phyloP scores from a whole-genome alignment of 2,329 filamentous ascomycete genomes.

The Pseudogymnoascus pannorum region DNA sequence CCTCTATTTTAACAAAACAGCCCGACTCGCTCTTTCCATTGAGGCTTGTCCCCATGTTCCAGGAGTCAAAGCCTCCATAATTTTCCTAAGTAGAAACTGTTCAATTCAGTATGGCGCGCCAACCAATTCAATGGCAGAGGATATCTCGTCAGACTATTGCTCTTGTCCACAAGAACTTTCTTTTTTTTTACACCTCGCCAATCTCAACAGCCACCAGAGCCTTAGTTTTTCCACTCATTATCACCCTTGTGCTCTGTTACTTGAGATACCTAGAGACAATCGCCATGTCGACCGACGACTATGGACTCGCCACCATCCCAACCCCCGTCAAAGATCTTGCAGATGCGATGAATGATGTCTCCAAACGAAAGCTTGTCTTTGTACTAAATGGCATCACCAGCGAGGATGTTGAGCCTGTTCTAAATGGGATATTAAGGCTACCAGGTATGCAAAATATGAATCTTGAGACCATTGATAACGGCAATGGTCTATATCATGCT shows the following conservation, averaged over 20 bases:
- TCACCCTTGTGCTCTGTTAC: constrained; percentile 20
- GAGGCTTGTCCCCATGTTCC: neutral
- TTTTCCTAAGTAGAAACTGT: neutral
- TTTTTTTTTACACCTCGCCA: constrained; percentile 21
- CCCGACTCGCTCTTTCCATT: neutral
- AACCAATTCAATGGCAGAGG: constrained; percentile 13
- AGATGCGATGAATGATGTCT: constrained; percentile 15
- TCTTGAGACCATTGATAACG: constrained; percentile 13
- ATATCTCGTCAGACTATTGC: constrained; percentile 22
- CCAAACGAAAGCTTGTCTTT: constrained; percentile 19
- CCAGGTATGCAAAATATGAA: constrained; percentile 15
- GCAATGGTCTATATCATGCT: constrained; percentile 19
- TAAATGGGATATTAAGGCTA: constrained; percentile 16
- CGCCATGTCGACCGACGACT: neutral
- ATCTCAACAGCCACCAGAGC: constrained; percentile 19
- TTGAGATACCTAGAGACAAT: constrained; percentile 14
- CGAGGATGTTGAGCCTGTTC: constrained; percentile 16
- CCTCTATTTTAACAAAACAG: neutral
- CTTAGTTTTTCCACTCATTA: constrained; percentile 20
- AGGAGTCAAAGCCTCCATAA: neutral
- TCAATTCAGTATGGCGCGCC: neutral
- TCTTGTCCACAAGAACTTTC: constrained; percentile 23
- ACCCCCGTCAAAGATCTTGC: constrained; percentile 18
- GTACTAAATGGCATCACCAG: constrained; percentile 20
- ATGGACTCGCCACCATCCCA: constrained; percentile 16